Percentiles rank a stretch among this genome's conserved stretches.
These are phyloP conservation scores for Paxillus involutus DNA, from an alignment of 768 basidiomycete species.

Conservation along the genomic window DNA sequence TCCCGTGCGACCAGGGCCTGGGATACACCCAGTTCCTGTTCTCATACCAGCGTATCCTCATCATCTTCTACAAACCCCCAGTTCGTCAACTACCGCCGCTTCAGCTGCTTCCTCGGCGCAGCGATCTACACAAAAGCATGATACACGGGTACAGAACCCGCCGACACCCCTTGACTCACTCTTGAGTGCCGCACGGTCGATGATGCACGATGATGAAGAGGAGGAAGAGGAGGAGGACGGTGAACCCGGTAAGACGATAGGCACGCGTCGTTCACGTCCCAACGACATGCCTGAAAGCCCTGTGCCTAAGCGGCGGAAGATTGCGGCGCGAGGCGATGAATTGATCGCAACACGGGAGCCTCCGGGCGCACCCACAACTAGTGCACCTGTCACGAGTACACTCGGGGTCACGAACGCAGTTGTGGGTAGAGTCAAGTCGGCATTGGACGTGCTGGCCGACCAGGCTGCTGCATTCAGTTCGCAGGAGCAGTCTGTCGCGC, in stretches of 20 bases:
- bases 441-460: constrained; percentile 72
- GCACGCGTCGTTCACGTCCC: constrained; percentile 28
- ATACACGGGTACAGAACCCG: constrained; percentile 25
- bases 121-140: constrained; percentile 16
- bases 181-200: constrained; percentile 57
- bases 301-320: constrained; percentile 39
- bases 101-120: constrained; percentile 23
- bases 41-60: constrained; percentile 29
- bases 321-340: constrained; percentile 13
- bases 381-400: neutral
- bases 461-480: constrained; percentile 61
- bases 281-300: constrained; percentile 33
- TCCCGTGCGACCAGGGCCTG: constrained; percentile 21
- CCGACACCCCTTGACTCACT: constrained; percentile 58
- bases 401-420: neutral
- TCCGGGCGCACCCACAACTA: neutral
- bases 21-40: constrained; percentile 32
- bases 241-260: constrained; percentile 18
- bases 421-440: constrained; percentile 41
- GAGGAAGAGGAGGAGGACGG: constrained; percentile 31
- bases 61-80: constrained; percentile 30
- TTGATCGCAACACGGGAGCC: constrained; percentile 5
- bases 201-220: constrained; percentile 43
- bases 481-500: constrained; percentile 25
- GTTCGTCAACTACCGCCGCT: constrained; percentile 30